These are phyloP conservation scores for Ceriops decandra DNA, from an alignment of 345 rosid species.

Conservation along the genomic window DNA sequence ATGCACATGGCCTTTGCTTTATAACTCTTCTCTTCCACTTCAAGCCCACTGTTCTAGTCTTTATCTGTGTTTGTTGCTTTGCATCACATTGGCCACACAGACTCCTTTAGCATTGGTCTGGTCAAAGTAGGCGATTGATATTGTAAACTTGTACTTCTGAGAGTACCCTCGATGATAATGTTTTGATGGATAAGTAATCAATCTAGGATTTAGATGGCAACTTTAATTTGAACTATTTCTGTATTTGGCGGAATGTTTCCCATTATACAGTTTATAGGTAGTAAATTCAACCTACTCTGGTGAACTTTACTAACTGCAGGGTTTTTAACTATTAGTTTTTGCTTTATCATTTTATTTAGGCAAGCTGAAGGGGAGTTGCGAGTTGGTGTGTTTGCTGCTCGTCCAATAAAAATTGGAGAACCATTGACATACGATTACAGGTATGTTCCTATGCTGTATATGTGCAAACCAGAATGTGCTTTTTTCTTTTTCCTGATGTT, in stretches of 20 bases:
- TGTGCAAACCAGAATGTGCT: neutral
- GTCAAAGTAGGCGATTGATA: too few relatives aligned
- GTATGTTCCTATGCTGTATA: constrained; percentile 27
- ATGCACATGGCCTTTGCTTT: too few relatives aligned
- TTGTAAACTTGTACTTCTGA: too few relatives aligned
- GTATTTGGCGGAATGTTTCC: neutral
- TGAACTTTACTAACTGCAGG: neutral
- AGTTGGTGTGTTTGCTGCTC: constrained; percentile 91
- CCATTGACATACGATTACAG: constrained; percentile 91
- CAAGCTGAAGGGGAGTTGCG: constrained; percentile 93
- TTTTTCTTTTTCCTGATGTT: neutral
- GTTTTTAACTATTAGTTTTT: constrained; percentile 5
- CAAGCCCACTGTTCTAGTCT: too few relatives aligned
- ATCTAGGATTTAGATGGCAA: too few relatives aligned
- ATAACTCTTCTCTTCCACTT: too few relatives aligned
- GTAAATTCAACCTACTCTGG: neutral
- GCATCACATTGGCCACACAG: too few relatives aligned
- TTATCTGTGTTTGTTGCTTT: too few relatives aligned
- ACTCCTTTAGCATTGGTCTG: too few relatives aligned
- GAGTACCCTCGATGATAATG: too few relatives aligned
- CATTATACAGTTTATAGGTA: neutral
- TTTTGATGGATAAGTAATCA: too few relatives aligned
- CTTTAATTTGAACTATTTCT: too few relatives aligned
- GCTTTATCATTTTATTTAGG: constrained; percentile 39
- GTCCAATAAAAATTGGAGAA: constrained; percentile 68